A percentile compares a stretch with the other conserved stretches of the same genome.
These are phyloP conservation scores for Fusarium domesticum DNA, from an alignment of 2,329 filamentous ascomycete species.

Conservation along the genomic window DNA sequence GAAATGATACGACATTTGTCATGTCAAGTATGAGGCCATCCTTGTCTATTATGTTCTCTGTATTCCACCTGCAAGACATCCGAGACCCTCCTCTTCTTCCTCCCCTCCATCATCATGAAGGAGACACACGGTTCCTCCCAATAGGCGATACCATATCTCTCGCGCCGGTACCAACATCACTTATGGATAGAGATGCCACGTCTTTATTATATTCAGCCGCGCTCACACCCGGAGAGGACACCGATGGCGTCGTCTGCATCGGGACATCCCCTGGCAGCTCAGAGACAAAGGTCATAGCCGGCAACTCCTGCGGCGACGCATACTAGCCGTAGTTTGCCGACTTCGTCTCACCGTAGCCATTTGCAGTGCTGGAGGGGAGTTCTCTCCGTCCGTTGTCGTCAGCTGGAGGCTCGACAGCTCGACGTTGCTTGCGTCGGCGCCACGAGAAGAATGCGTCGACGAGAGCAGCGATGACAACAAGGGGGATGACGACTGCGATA, in stretches of 20 bases:
- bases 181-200: constrained; percentile 1
- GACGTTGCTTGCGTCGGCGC: constrained; percentile 23
- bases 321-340: constrained; percentile 7
- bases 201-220: neutral
- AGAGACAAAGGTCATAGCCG: neutral
- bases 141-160: neutral
- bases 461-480: constrained; percentile 27
- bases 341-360: neutral
- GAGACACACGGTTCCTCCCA: neutral
- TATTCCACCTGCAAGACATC: constrained; percentile 3
- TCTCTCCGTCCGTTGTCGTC: constrained; percentile 8
- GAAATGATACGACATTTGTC: no score
- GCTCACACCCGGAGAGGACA: constrained; percentile 3
- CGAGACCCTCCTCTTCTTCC: neutral
- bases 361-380: neutral
- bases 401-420: neutral
- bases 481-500: constrained; percentile 33
- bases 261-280: constrained; percentile 13
- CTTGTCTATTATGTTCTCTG: neutral
- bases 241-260: neutral
- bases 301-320: constrained; percentile 7
- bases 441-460: constrained; percentile 29
- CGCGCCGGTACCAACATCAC: neutral
- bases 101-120: constrained; percentile 1
- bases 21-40: no score